Percentiles rank a stretch among this genome's conserved stretches.
Conservation (phyloP, 2,329 filamentous ascomycete genomes). For the Pseudopyrenochaeta lycopersici region DNA sequence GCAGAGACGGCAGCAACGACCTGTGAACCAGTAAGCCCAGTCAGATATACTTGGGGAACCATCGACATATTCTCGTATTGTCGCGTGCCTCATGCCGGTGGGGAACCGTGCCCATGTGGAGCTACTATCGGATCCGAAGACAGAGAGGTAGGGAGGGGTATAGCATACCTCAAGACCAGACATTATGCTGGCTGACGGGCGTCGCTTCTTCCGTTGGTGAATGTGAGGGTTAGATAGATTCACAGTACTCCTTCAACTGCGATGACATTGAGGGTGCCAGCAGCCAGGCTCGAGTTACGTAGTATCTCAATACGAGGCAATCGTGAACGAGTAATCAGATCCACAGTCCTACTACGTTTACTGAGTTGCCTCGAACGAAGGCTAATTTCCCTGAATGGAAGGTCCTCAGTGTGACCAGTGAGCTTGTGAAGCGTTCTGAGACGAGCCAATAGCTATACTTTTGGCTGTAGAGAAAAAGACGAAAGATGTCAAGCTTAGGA, state of each 20-base stretch:
- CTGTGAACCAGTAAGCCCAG: slow-evolving; percentile 20
- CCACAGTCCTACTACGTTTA: neutral
- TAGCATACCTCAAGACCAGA: slow-evolving; percentile 39
- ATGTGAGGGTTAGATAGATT: neutral
- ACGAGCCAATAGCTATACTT: neutral
- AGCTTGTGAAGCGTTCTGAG: neutral
- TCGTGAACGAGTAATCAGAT: neutral
- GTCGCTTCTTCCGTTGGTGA: neutral
- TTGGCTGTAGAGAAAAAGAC: neutral
- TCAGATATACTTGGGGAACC: neutral
- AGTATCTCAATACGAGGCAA: neutral
- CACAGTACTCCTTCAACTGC: neutral
- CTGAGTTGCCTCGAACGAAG: neutral
- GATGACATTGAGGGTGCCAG: neutral
- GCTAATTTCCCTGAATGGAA: neutral
- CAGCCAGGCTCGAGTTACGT: neutral
- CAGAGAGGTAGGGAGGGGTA: neutral
- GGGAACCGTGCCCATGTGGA: neutral
- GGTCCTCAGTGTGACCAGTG: neutral
- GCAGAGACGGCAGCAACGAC: slow-evolving; percentile 54
- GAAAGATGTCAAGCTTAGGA: neutral
- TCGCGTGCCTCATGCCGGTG: neutral
- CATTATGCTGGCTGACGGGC: slow-evolving; percentile 18
- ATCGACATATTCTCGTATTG: neutral
- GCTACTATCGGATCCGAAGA: neutral